These are phyloP conservation scores for Euphorbia tirucalli DNA, from an alignment of 345 rosid genomes.

Conservation along the genomic window DNA sequence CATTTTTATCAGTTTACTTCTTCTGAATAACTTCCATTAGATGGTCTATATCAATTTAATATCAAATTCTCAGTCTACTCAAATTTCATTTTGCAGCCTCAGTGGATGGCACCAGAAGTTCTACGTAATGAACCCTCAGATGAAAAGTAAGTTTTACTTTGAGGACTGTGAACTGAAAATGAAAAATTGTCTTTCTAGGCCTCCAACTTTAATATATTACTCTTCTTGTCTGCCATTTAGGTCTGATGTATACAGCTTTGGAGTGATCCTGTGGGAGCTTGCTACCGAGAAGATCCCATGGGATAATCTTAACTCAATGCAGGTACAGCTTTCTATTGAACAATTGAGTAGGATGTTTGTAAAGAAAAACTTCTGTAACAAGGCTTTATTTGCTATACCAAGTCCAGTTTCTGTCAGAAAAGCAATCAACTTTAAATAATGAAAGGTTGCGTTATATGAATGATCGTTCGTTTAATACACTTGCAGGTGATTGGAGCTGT, in stretches of 20 bases:
- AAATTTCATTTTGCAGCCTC: slow-evolving; percentile 61
- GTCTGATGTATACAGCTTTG: slow-evolving; percentile 96
- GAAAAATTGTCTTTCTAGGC: slow-evolving; percentile 5
- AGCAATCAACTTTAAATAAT: no score
- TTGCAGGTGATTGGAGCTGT: slow-evolving; percentile 95
- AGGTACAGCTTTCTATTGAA: slow-evolving; percentile 48
- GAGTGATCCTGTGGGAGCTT: slow-evolving; percentile 93
- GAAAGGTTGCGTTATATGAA: no score
- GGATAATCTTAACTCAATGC: slow-evolving; percentile 94
- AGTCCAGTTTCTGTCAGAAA: no score
- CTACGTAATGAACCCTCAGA: slow-evolving; percentile 94
- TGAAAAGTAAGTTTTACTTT: slow-evolving; percentile 64
- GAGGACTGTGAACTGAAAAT: slow-evolving; percentile 11
- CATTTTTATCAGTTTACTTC: slow-evolving; percentile 4
- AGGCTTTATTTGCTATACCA: no score
- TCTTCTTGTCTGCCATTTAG: slow-evolving; percentile 34
- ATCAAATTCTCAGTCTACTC: slow-evolving; percentile 7
- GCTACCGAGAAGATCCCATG: slow-evolving; percentile 96
- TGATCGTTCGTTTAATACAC: no score
- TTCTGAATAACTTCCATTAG: neutral
- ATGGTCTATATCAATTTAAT: neutral
- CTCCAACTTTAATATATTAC: neutral
- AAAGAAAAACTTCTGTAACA: no score
- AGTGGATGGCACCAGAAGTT: slow-evolving; percentile 99
- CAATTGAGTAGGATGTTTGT: neutral